phyloP scores from a whole-genome alignment of 352 stramenopile species.

The Blastocystis sp. region DNA sequence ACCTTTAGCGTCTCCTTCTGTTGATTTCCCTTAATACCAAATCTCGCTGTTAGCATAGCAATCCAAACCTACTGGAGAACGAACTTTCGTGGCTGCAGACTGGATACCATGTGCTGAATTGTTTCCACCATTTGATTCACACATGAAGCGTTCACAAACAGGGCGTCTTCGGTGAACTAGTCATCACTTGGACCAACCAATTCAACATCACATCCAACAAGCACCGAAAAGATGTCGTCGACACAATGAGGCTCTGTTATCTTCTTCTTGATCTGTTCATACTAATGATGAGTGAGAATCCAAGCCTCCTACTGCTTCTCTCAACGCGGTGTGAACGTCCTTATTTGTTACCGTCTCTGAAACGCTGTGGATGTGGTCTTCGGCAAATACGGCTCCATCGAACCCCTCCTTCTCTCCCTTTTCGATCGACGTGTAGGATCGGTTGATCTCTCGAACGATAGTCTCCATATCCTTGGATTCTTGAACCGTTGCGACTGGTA shows the following conservation, averaged over 20 bases:
- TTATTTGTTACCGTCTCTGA: background rate
- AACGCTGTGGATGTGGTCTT: background rate
- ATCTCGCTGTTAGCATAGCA: background rate
- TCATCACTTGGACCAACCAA: background rate
- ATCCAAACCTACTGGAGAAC: background rate
- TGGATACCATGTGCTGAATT: background rate
- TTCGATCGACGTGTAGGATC: background rate
- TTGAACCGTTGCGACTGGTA: background rate
- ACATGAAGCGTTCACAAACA: background rate
- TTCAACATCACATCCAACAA: background rate
- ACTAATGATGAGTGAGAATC: background rate
- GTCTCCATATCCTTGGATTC: background rate
- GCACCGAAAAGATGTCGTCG: background rate
- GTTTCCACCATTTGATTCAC: background rate
- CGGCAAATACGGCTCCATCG: background rate
- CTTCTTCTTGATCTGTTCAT: background rate
- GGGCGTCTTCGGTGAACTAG: background rate
- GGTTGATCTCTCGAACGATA: background rate
- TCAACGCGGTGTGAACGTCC: background rate
- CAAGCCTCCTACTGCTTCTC: background rate
- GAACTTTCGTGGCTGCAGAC: background rate
- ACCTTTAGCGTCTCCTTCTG: constrained; percentile 7
- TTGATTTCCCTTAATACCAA: background rate
- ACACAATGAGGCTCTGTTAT: background rate
- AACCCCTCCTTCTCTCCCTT: background rate